Percentiles rank a stretch among this genome's conserved stretches.
phyloP scores from a whole-genome alignment of 768 basidiomycete genomes.

The Tylopilus plumbeoviolaceoides region DNA sequence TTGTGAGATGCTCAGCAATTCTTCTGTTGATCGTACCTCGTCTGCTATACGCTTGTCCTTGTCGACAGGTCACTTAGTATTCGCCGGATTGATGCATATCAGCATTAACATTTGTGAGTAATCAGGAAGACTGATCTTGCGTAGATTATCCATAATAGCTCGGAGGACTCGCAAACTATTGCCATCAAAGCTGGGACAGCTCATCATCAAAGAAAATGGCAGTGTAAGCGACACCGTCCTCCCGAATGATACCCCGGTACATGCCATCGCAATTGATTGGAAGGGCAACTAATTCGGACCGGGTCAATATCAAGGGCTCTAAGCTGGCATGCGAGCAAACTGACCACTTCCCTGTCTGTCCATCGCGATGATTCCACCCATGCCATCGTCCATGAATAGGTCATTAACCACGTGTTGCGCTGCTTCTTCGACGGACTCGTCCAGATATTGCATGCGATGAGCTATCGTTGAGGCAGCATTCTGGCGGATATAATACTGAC shows the following conservation, averaged over 20 bases:
- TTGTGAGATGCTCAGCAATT: no score
- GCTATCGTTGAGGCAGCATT: slow-evolving; percentile 65
- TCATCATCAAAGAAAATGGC: slow-evolving; percentile 76
- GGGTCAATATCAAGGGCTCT: neutral
- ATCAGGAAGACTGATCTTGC: neutral
- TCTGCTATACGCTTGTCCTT: no score
- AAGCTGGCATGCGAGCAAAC: slow-evolving; percentile 8
- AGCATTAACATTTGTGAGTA: neutral
- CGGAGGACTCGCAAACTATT: neutral
- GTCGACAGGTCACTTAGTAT: no score
- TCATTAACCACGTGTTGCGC: slow-evolving; percentile 53
- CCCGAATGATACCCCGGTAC: slow-evolving; percentile 73
- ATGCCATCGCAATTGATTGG: slow-evolving; percentile 76
- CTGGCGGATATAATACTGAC: slow-evolving; percentile 73
- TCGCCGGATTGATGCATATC: no score
- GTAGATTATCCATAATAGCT: neutral
- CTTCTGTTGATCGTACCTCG: no score
- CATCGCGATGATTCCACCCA: slow-evolving; percentile 73
- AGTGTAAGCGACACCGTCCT: slow-evolving; percentile 66
- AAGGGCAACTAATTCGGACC: slow-evolving; percentile 50
- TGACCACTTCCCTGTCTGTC: slow-evolving; percentile 67
- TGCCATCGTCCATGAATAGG: slow-evolving; percentile 53
- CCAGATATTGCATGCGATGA: slow-evolving; percentile 56
- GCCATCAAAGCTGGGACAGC: slow-evolving; percentile 22
- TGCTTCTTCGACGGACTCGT: slow-evolving; percentile 56